Conservation (phyloP, 768 basidiomycete genomes). For the Kwoniella botswanensis region DNA sequence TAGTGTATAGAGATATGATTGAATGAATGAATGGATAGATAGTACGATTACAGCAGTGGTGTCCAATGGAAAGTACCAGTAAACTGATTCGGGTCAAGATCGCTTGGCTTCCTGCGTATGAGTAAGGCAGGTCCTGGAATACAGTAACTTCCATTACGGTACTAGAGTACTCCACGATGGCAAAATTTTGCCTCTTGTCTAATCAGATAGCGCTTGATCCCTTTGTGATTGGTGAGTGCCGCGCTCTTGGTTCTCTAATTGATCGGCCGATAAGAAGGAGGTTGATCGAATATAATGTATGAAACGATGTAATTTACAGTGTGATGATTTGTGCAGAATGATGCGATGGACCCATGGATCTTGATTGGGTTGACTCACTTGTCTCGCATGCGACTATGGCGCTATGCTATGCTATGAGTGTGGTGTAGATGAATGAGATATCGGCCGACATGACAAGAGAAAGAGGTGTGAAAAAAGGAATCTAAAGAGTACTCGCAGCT, state of each 20-base stretch:
- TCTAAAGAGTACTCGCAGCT: not conserved
- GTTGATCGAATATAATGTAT: not conserved
- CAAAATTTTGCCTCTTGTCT: not conserved
- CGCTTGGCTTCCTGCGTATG: no score
- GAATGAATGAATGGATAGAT: no score
- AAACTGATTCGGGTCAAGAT: no score
- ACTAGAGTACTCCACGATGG: no score
- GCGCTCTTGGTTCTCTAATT: not conserved
- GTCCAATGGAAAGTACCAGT: no score
- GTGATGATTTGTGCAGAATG: no score
- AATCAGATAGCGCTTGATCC: constrained; percentile 2
- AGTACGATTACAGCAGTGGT: no score
- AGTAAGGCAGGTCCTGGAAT: no score
- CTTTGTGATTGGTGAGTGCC: not conserved
- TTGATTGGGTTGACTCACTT: not conserved
- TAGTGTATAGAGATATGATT: no score
- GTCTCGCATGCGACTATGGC: not conserved
- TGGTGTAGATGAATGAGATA: not conserved
- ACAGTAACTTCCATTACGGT: no score
- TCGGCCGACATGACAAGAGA: constrained; percentile 4
- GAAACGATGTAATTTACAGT: not conserved
- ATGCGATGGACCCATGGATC: not conserved
- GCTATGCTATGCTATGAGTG: not conserved
- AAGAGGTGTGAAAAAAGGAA: constrained; percentile 1
- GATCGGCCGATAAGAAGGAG: constrained; percentile 2